A percentile compares a stretch with the other conserved stretches of the same genome.
phyloP scores from a whole-genome alignment of 2,329 filamentous ascomycete genomes.

The Rutstroemia sp. region DNA sequence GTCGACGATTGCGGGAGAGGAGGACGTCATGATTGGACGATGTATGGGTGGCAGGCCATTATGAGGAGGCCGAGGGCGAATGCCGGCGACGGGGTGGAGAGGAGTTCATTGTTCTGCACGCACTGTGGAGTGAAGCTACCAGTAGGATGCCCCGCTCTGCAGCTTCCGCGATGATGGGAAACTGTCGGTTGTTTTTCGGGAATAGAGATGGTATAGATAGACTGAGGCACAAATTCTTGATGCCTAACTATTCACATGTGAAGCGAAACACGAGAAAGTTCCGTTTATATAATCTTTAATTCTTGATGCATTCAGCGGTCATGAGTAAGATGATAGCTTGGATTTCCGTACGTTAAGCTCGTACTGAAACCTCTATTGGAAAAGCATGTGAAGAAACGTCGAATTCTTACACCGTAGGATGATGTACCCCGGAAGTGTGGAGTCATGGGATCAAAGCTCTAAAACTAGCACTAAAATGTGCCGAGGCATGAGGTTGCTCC shows the following conservation, averaged over 20 bases:
- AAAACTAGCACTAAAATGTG: background rate
- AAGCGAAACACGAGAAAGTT: background rate
- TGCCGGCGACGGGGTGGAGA: background rate
- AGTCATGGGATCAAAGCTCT: slow-evolving; percentile 6
- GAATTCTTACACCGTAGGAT: slow-evolving; percentile 1
- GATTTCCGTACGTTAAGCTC: background rate
- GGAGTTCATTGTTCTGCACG: too few species aligned
- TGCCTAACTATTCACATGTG: background rate
- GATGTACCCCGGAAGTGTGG: slow-evolving; percentile 6
- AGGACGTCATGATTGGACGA: background rate
- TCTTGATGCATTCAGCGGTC: too few species aligned
- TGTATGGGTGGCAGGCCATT: background rate
- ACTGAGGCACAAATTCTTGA: background rate
- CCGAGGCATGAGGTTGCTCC: slow-evolving; percentile 7
- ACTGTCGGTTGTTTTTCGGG: too few species aligned
- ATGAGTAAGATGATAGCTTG: background rate
- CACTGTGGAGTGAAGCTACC: too few species aligned
- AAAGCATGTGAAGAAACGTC: slow-evolving; percentile 1
- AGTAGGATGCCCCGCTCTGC: background rate
- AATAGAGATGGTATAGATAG: too few species aligned
- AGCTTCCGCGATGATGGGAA: too few species aligned
- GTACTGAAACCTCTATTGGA: background rate
- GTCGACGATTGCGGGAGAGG: slow-evolving; percentile 49
- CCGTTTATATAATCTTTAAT: background rate
- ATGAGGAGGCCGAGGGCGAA: background rate